A percentile compares a stretch with the other conserved stretches of the same genome.
Evolutionary conservation across 805 yeast genomes (phyloP).

Genomic region (Kazachstania bromeliacearum): DNA sequence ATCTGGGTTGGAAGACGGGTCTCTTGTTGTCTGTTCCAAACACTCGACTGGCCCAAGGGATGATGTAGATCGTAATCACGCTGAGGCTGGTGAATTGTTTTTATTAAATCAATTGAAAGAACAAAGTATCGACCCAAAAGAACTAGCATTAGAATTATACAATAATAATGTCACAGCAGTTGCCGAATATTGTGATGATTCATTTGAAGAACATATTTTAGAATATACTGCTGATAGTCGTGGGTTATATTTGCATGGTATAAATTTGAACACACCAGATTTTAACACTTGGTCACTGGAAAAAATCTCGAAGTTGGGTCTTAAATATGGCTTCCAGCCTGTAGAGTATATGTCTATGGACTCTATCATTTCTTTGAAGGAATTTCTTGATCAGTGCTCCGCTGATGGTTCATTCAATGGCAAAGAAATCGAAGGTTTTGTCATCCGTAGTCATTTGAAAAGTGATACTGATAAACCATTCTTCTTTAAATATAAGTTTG

Average conservation of each 20-base stretch:
- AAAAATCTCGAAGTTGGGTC: conserved; percentile 51
- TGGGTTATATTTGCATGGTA: conserved; percentile 86
- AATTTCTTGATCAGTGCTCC: conserved; percentile 47
- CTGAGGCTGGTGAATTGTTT: conserved; percentile 56
- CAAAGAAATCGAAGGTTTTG: conserved; percentile 87
- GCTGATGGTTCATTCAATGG: conserved; percentile 62
- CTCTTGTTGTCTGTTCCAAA: conserved; percentile 80
- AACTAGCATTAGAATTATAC: conserved; percentile 50
- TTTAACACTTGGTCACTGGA: conserved; percentile 61
- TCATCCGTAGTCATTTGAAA: conserved; percentile 51
- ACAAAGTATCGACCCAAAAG: conserved; percentile 32
- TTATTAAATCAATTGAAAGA: conserved; percentile 43
- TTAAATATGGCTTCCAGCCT: conserved; percentile 58
- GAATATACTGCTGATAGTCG: conserved; percentile 56
- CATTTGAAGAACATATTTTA: conserved; percentile 87
- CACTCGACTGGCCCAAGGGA: conserved; percentile 70
- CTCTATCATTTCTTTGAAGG: conserved; percentile 34
- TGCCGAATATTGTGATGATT: conserved; percentile 86
- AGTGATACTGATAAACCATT: conserved; percentile 34
- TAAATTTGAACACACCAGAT: conserved; percentile 55
- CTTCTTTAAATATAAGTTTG: conserved; percentile 89
- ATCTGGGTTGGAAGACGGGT: conserved; percentile 66
- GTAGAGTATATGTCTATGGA: conserved; percentile 39
- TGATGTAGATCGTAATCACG: conserved; percentile 56
- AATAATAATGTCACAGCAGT: conserved; percentile 65